phyloP scores from a whole-genome alignment of 2,329 filamentous ascomycete genomes.

The Paraphoma sp. region DNA sequence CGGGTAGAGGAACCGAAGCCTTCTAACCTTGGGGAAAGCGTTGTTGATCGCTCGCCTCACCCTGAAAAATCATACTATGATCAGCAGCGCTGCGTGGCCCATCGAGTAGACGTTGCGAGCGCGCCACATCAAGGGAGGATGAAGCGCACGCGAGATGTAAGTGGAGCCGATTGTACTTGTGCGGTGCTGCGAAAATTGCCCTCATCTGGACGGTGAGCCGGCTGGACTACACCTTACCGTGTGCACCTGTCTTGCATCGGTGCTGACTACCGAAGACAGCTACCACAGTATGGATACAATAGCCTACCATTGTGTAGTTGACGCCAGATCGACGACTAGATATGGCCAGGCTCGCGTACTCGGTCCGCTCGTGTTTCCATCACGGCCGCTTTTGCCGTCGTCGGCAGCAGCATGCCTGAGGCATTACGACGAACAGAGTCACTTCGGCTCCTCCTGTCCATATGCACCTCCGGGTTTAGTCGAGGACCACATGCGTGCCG shows the following conservation, averaged over 20 bases:
- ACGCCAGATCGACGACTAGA: not conserved
- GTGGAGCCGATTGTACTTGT: slow-evolving; percentile 22
- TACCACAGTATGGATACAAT: not conserved
- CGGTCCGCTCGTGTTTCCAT: not conserved
- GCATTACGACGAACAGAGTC: not conserved
- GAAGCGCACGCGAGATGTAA: slow-evolving; percentile 31
- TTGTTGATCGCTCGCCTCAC: slow-evolving; percentile 8
- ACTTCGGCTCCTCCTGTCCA: not conserved
- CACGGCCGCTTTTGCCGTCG: slow-evolving; percentile 1
- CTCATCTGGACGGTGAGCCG: not conserved
- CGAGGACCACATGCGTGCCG: not conserved
- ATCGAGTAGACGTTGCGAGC: slow-evolving; percentile 5
- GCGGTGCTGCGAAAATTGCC: not conserved
- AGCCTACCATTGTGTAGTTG: not conserved
- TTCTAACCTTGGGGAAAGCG: slow-evolving; percentile 2
- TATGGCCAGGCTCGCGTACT: not conserved
- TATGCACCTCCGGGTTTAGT: not conserved
- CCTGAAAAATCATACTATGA: slow-evolving; percentile 7
- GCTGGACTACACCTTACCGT: not conserved
- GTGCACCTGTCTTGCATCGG: no score
- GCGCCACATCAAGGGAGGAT: slow-evolving; percentile 13
- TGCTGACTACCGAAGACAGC: no score
- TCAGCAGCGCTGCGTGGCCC: not conserved
- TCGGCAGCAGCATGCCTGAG: not conserved
- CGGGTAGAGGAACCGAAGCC: not conserved